A percentile compares a stretch with the other conserved stretches of the same genome.
phyloP scores from a whole-genome alignment of 2,329 filamentous ascomycete species.

The Fusarium albosuccineum region DNA sequence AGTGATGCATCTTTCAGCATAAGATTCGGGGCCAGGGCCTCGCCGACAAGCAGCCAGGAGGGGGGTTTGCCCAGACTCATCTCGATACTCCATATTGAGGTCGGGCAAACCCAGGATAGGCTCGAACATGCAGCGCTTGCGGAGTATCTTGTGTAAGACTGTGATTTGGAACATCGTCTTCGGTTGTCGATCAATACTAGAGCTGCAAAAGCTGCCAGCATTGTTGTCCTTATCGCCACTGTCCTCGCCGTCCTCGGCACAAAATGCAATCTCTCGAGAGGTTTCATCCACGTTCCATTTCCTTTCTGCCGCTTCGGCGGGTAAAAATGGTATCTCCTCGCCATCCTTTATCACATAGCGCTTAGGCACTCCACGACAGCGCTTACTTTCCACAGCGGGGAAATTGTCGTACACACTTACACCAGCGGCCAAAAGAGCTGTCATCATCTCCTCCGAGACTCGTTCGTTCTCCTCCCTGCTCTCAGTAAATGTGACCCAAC shows the following conservation, averaged over 20 bases:
- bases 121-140: neutral
- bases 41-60: conserved; percentile 26
- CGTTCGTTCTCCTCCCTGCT: too few relatives aligned
- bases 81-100: conserved; percentile 28
- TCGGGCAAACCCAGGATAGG: conserved; percentile 24
- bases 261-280: neutral
- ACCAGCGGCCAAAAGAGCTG: conserved; percentile 17
- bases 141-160: conserved; percentile 27
- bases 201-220: too few relatives aligned
- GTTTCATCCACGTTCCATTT: conserved; percentile 8
- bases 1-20: too few relatives aligned
- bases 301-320: neutral
- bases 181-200: neutral
- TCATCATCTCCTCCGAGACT: neutral
- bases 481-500: too few relatives aligned
- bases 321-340: neutral
- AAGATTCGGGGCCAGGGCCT: neutral
- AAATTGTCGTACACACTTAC: conserved; percentile 16
- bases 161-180: conserved; percentile 1
- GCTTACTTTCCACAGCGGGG: neutral
- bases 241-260: neutral
- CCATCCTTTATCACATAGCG: too few relatives aligned
- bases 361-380: too few relatives aligned
- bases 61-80: conserved; percentile 22
- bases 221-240: neutral